phyloP scores from a whole-genome alignment of 2,329 filamentous ascomycete species.

The Penicillium sp. region DNA sequence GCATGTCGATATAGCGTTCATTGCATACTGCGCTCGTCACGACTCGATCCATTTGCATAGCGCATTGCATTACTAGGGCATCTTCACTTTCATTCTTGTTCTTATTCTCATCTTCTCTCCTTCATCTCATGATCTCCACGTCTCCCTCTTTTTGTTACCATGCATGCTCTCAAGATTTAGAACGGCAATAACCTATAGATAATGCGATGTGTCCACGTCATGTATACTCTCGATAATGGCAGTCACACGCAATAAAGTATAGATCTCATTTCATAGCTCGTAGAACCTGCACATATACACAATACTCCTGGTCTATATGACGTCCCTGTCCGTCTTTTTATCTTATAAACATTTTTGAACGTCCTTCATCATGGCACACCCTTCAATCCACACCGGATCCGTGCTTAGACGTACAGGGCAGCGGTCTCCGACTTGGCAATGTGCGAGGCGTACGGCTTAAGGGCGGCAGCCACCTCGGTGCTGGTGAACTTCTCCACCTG shows the following conservation, averaged over 20 bases:
- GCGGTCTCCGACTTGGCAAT: slow-evolving; percentile 36
- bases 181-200: not conserved
- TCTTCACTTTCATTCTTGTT: not conserved
- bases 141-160: slow-evolving; percentile 1
- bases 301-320: slow-evolving; percentile 16
- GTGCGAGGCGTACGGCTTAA: slow-evolving; percentile 44
- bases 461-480: slow-evolving; percentile 46
- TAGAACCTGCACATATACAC: slow-evolving; percentile 13
- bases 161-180: slow-evolving; percentile 1
- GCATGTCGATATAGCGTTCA: not conserved
- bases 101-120: not conserved
- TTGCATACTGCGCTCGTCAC: not conserved
- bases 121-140: not conserved
- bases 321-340: not conserved
- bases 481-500: slow-evolving; percentile 51
- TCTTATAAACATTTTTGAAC: not conserved
- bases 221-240: slow-evolving; percentile 3
- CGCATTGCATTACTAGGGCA: not conserved
- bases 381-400: not conserved
- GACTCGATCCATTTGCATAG: not conserved
- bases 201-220: not conserved
- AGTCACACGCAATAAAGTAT: not conserved
- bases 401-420: slow-evolving; percentile 37
- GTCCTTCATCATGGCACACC: not conserved
- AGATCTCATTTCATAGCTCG: slow-evolving; percentile 17